phyloP scores from a whole-genome alignment of 2,329 filamentous ascomycete species.

The Stemphylium beticola region DNA sequence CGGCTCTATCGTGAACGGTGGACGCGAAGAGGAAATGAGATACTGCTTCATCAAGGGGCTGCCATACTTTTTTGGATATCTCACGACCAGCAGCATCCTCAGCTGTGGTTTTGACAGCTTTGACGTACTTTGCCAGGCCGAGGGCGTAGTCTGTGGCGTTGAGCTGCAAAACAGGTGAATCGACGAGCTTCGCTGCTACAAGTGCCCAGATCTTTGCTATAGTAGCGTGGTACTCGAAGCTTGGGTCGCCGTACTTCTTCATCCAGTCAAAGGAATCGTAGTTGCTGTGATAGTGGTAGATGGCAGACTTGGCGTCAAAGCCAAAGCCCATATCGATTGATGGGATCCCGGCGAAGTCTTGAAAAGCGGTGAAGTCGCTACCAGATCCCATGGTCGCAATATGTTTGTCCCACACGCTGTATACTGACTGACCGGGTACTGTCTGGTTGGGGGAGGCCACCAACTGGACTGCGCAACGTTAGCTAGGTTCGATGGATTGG shows the following conservation, averaged over 20 bases:
- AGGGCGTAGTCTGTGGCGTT: conserved; percentile 56
- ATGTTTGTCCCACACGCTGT: conserved; percentile 64
- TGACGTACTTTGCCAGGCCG: conserved; percentile 52
- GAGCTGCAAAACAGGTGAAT: conserved; percentile 56
- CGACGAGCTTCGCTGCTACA: conserved; percentile 54
- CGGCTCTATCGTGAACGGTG: conserved; percentile 58
- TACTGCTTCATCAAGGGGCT: conserved; percentile 57
- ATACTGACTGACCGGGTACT: conserved; percentile 69
- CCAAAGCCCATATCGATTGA: conserved; percentile 57
- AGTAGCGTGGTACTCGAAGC: conserved; percentile 63
- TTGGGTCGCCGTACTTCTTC: conserved; percentile 73
- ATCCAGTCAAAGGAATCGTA: conserved; percentile 89
- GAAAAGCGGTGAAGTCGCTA: conserved; percentile 60
- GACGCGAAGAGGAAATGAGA: conserved; percentile 57
- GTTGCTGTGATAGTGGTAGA: conserved; percentile 83
- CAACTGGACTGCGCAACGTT: conserved; percentile 30
- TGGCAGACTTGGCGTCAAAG: conserved; percentile 48
- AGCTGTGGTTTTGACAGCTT: conserved; percentile 48
- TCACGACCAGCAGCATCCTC: conserved; percentile 11
- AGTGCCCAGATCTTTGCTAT: conserved; percentile 56
- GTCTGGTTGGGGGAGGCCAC: conserved; percentile 71
- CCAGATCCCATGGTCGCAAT: conserved; percentile 63
- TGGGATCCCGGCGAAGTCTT: conserved; percentile 59
- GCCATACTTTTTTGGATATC: conserved; percentile 50
- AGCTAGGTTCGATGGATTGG: conserved; percentile 3